Base-by-base conservation (phyloP, 202 grass and related monocot genomes). In the Schoenoplectus tabernaemontani region DNA sequence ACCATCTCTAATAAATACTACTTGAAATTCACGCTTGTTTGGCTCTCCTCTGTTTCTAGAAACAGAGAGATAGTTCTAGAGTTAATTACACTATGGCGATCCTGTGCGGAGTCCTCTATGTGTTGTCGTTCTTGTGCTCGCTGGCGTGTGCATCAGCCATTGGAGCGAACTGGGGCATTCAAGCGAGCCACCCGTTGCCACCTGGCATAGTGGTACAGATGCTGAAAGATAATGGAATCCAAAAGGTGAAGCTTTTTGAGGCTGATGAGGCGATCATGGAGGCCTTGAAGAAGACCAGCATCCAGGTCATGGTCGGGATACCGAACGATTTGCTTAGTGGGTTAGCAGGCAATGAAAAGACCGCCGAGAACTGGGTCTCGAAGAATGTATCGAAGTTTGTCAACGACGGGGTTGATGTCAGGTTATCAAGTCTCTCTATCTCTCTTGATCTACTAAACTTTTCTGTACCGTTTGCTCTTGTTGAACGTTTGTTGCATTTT, bases 231-330 rank as follows among this genome's bases (percentile, higher is more conserved):
- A 99, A 91, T 80, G 87, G 96, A 0, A 86, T 99, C 79, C 74
- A 89, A 65, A 85, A 77, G 85, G 96, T 93, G 85, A 99, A 99
- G 90, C 85, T 99, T 64, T 99, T 99, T 56, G 92, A 99, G 73
- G 89, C 90, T 1, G 92, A 96, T 70, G 91, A 88, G n/a, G 7
- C 23, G 44, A 61, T 86, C 69, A 85, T 99, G 24, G 2, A 54
- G 48, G 82, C 87, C 78, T 88, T 99, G 61, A 82, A 11, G 61
- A 85, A 88, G 2, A 86, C 81, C 0, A 82, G 88, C 4, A 78
- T 99, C 43, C 91, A 99, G 86, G 92, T 99, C 76, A 99, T 99
- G 92, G 90, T 99, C 28, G 96, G 96, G 30, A 99, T 99, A 83
- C 96, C 96, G 17, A 99, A 99, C 57, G 92, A 89, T 61, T 77